Evolutionary conservation across 1,284 basidiomycete genomes (phyloP).

Genomic region (Moesziomyces antarcticus): DNA sequence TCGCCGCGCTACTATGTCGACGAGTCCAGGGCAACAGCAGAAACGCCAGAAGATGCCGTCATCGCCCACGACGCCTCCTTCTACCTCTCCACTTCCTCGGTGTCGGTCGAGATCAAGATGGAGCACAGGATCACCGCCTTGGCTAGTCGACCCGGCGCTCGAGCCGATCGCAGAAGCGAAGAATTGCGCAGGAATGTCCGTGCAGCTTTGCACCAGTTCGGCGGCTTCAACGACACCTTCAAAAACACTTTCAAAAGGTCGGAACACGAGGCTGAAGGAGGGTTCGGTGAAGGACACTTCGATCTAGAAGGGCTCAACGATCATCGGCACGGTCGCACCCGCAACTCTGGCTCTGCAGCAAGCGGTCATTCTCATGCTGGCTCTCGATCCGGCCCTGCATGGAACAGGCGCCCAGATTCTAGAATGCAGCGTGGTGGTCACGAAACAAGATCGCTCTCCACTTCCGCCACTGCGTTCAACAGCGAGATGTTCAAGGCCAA

Average conservation of each 20-base stretch:
- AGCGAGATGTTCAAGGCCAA: conserved; percentile 33
- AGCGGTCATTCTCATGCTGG: no score
- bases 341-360: no score
- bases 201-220: conserved; percentile 22
- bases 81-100: conserved; percentile 24
- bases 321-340: no score
- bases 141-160: conserved; percentile 8
- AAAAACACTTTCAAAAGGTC: not conserved
- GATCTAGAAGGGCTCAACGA: no score
- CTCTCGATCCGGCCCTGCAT: no score
- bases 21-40: conserved; percentile 17
- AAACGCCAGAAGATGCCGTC: conserved; percentile 37
- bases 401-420: no score
- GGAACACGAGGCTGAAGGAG: no score
- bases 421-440: no score
- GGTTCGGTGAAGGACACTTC: no score
- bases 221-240: conserved; percentile 28
- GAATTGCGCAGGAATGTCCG: conserved; percentile 10
- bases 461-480: conserved; percentile 6
- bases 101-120: conserved; percentile 34
- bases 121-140: conserved; percentile 22
- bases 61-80: conserved; percentile 19
- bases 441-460: conserved; percentile 8
- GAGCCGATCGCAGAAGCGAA: not conserved
- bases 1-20: conserved; percentile 31